Conservation (phyloP, 1,284 basidiomycete genomes). For the Peniophora sp. region DNA sequence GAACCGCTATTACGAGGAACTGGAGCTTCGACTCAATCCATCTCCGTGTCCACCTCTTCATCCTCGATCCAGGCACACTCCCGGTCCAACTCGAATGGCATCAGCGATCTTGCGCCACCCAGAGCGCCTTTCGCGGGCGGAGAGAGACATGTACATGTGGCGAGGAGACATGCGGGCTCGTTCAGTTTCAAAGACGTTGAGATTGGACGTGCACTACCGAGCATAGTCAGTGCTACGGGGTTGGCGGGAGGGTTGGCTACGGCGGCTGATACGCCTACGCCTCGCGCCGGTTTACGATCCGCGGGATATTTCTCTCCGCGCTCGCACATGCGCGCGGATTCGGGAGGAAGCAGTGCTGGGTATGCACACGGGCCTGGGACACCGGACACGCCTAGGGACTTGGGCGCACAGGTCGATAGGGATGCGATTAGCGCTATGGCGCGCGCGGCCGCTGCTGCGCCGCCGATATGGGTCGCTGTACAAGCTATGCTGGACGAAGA, state of each 20-base stretch:
- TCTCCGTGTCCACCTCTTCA: conserved; percentile 24
- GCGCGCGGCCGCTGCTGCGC: conserved; percentile 61
- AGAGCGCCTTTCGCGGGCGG: conserved; percentile 10
- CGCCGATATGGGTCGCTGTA: conserved; percentile 48
- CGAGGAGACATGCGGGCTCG: conserved; percentile 84
- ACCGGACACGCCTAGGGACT: conserved; percentile 29
- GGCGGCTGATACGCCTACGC: conserved; percentile 29
- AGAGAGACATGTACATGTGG: conserved; percentile 31
- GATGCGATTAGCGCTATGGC: conserved; percentile 65
- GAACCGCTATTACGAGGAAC: conserved; percentile 52
- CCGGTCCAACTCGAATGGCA: background rate
- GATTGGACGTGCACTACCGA: conserved; percentile 75
- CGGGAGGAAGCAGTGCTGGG: conserved; percentile 43
- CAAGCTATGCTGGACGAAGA: conserved; percentile 44
- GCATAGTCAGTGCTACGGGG: conserved; percentile 35
- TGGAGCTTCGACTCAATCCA: conserved; percentile 3
- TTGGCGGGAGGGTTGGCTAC: conserved; percentile 15
- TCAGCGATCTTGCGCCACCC: conserved; percentile 4
- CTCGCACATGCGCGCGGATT: conserved; percentile 49
- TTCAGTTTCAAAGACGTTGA: conserved; percentile 90
- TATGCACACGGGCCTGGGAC: conserved; percentile 27
- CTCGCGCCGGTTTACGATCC: conserved; percentile 33
- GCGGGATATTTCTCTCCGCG: conserved; percentile 12
- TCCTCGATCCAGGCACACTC: conserved; percentile 15
- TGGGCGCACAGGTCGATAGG: conserved; percentile 54